Evolutionary conservation across 106 monocot species (phyloP), one percentile per base, ranked within the genome.

Genomic region (Hemerocallis citrina): DNA sequence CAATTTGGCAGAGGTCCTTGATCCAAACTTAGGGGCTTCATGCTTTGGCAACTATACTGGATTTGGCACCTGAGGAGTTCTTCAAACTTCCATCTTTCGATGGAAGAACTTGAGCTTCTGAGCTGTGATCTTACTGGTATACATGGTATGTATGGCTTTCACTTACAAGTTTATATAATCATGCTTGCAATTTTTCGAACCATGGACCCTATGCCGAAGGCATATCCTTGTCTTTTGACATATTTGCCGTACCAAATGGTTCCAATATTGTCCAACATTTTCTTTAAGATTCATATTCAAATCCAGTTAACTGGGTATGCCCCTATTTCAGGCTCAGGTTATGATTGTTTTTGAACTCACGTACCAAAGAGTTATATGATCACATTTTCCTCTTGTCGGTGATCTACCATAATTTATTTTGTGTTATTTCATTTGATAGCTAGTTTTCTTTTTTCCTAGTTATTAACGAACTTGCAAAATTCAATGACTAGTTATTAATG

Each of bases 1-100:
- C 25, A 59, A 59, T 59, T 37, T 59, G 59, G 59, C 25, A 14
- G 14, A 34, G 59, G 59, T 34, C 13, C 38, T 59, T 59, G 59
- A 39, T 21, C 57, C 57, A 57, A 20, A 35, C 8, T n/a, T 35
- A 36, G 21, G 20, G 11, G 20, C 34, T 36, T 57, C 34, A 35
- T 57, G 34, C 57, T 36, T 8, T 57, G 20, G 38, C 3, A 50
- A 13, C 25, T 59, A 59, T 22, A 39, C 59, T 59, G 32, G 21
- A 17, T 56, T 56, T 21, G 56, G n/a, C 14, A 56, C 33, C 38
- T n/a, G 34, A 59, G 59, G 37, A 40, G 25, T 59, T 23, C 39
- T 38, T 37, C 14, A 37, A 5, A 36, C 28, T 47, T 51, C 35
- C 24, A 20, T 58, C 39, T 34, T 57, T 57, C n/a, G 57, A 57